Conservation (phyloP, 2,329 filamentous ascomycete species). For the Lasiodiplodia sp. region DNA sequence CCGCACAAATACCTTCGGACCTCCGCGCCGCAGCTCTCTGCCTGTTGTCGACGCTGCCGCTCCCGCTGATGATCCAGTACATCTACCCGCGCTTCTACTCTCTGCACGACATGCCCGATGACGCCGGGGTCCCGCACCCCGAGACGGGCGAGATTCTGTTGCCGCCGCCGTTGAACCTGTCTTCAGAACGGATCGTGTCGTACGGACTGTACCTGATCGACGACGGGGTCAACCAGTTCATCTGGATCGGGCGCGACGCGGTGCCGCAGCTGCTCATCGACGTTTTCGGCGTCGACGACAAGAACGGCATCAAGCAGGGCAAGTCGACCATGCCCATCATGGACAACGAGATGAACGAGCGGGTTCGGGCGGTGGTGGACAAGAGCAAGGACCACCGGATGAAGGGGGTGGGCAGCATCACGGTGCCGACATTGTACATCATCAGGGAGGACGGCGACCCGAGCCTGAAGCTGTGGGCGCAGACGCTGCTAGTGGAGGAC, state of each 20-base stretch:
- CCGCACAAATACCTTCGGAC: slow-evolving; percentile 91
- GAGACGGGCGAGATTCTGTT: slow-evolving; percentile 89
- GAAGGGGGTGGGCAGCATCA: slow-evolving; percentile 89
- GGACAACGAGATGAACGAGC: slow-evolving; percentile 96
- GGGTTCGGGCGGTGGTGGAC: slow-evolving; percentile 85
- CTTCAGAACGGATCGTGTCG: slow-evolving; percentile 83
- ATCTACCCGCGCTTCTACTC: slow-evolving; percentile 74
- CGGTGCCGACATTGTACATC: slow-evolving; percentile 90
- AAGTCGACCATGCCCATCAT: slow-evolving; percentile 87
- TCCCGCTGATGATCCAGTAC: slow-evolving; percentile 90
- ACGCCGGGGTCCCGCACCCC: slow-evolving; percentile 83
- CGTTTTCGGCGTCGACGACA: slow-evolving; percentile 88
- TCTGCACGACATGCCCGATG: slow-evolving; percentile 95
- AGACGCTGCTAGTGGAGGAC: slow-evolving; percentile 94
- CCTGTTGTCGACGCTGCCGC: slow-evolving; percentile 88
- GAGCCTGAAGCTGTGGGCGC: slow-evolving; percentile 93
- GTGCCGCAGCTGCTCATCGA: slow-evolving; percentile 88
- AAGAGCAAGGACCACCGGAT: slow-evolving; percentile 90
- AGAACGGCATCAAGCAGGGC: slow-evolving; percentile 84
- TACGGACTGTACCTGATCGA: slow-evolving; percentile 97
- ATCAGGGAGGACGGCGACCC: slow-evolving; percentile 96
- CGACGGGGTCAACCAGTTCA: slow-evolving; percentile 95
- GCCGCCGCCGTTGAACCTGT: slow-evolving; percentile 83
- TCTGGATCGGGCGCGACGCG: slow-evolving; percentile 93
- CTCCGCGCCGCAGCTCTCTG: slow-evolving; percentile 92